A percentile compares a stretch with the other conserved stretches of the same genome.
Conservation (phyloP, 1,139 yeast species). For the Williopsis jadinii region DNA sequence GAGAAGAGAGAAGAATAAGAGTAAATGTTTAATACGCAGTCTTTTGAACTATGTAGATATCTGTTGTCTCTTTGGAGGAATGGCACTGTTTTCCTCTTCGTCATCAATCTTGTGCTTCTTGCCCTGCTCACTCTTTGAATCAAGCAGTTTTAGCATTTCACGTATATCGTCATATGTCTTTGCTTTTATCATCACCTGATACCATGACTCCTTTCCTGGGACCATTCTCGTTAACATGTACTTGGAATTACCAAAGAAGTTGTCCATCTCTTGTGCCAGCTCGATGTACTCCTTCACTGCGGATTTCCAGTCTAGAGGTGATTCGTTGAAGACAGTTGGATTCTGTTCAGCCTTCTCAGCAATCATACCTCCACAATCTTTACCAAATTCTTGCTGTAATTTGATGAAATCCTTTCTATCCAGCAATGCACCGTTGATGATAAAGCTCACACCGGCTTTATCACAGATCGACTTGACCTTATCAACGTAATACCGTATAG, state of each 20-base stretch:
- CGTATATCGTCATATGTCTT: slow-evolving; percentile 49
- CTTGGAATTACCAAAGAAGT: slow-evolving; percentile 67
- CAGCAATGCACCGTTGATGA: slow-evolving; percentile 73
- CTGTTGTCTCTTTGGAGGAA: slow-evolving; percentile 14
- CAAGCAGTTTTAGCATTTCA: slow-evolving; percentile 7
- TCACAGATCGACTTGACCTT: slow-evolving; percentile 58
- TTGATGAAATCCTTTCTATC: slow-evolving; percentile 47
- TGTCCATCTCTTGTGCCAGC: slow-evolving; percentile 50
- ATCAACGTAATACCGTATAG: slow-evolving; percentile 58
- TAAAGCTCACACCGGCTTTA: slow-evolving; percentile 58
- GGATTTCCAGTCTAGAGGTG: slow-evolving; percentile 48
- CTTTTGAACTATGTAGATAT: slow-evolving; percentile 1
- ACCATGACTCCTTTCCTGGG: slow-evolving; percentile 68
- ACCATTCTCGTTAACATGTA: slow-evolving; percentile 71
- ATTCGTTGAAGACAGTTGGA: slow-evolving; percentile 61
- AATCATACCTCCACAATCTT: slow-evolving; percentile 80
- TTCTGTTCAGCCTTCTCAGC: slow-evolving; percentile 88
- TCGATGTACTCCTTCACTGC: slow-evolving; percentile 49
- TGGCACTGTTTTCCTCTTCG: not conserved
- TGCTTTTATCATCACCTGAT: slow-evolving; percentile 49
- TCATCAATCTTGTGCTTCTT: not conserved
- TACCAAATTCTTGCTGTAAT: slow-evolving; percentile 46
- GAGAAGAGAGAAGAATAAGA: not conserved
- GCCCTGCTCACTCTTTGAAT: not conserved
- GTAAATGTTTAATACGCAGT: not conserved